phyloP scores from a whole-genome alignment of 2,329 filamentous ascomycete genomes.

The Dryadomyces quercus-mongolicae region DNA sequence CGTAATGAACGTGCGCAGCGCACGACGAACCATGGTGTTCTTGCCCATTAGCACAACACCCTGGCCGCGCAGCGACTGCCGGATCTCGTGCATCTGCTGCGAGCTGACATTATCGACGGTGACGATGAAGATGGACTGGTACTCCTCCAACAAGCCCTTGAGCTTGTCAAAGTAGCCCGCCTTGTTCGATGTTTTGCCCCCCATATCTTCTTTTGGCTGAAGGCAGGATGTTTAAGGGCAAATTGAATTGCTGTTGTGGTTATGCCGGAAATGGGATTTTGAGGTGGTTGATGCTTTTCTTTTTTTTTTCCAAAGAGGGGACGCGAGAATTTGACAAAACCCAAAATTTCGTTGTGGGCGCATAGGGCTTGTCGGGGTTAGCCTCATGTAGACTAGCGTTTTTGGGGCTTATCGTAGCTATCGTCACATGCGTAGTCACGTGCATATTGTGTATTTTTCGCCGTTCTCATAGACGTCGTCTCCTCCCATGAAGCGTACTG shows the following conservation, averaged over 20 bases:
- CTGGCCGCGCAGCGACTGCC: constrained; percentile 76
- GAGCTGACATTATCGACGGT: constrained; percentile 98
- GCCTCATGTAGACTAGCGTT: neutral
- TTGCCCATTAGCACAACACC: constrained; percentile 98
- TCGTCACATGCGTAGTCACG: neutral
- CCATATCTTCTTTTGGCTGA: constrained; percentile 94
- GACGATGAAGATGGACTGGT: constrained; percentile 97
- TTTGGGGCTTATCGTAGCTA: neutral
- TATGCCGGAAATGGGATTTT: constrained; percentile 2
- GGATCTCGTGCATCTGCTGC: constrained; percentile 99
- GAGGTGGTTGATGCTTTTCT: constrained; percentile 3
- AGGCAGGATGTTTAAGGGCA: constrained; percentile 99
- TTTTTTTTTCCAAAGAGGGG: constrained; percentile 2
- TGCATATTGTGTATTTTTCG: neutral
- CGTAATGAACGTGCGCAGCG: constrained; percentile 82
- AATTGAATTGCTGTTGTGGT: constrained; percentile 16
- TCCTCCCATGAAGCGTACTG: neutral
- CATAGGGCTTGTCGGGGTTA: neutral
- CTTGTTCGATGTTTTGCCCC: constrained; percentile 89
- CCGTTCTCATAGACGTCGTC: neutral
- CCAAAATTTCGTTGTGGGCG: neutral
- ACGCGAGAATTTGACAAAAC: neutral
- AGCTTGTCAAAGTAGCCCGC: constrained; percentile 99
- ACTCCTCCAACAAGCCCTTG: constrained; percentile 91
- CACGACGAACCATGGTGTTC: constrained; percentile 99